Conservation (phyloP, 2,329 filamentous ascomycete species). For the Colletotrichum theobromicola region DNA sequence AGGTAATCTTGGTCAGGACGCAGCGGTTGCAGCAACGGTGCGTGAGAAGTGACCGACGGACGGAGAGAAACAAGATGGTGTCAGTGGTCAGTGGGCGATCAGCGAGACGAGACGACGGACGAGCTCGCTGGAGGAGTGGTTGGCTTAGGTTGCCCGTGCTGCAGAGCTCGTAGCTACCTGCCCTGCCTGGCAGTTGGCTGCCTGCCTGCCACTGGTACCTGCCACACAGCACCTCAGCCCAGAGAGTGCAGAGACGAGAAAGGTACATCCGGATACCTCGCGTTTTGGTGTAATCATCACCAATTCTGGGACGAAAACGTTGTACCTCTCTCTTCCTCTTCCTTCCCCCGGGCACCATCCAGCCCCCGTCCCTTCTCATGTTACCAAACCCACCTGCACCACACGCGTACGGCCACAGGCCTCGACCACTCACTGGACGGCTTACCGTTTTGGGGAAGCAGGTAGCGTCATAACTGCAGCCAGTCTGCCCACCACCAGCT, state of each 20-base stretch:
- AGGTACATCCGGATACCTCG: background rate
- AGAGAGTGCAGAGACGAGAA: background rate
- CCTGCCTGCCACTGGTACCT: background rate
- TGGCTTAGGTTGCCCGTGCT: background rate
- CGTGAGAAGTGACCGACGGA: background rate
- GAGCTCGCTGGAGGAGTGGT: background rate
- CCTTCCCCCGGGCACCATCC: background rate
- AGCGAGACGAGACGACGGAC: background rate
- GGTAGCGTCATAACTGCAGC: constrained; percentile 20
- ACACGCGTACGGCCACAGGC: background rate
- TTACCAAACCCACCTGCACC: background rate
- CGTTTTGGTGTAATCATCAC: background rate
- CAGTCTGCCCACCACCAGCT: constrained; percentile 11
- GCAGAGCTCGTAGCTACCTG: background rate
- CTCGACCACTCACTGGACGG: background rate
- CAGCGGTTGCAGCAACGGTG: background rate
- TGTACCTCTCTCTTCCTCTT: background rate
- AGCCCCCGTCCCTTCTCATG: background rate
- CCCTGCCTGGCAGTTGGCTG: background rate
- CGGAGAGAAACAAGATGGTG: background rate
- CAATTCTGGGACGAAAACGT: too few species aligned
- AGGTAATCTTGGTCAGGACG: background rate
- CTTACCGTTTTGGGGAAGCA: constrained; percentile 11
- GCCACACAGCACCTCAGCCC: background rate
- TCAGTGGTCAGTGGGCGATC: background rate